A percentile compares a stretch with the other conserved stretches of the same genome.
Evolutionary conservation across 2,329 filamentous ascomycete genomes (phyloP).

Genomic region (Nothophoma quercina): DNA sequence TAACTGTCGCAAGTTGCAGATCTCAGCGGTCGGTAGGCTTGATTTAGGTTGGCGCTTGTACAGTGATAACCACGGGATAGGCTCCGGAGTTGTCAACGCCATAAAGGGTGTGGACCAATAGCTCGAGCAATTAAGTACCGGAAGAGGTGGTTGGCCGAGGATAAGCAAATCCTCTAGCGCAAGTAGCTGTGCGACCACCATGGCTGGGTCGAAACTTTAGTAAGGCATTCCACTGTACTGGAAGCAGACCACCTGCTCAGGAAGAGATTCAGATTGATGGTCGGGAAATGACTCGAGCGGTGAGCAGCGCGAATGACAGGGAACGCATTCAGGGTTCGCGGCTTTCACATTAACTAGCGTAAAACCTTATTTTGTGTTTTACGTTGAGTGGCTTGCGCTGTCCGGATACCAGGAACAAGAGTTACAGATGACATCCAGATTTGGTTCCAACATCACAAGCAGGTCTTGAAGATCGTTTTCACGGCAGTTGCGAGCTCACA

Average conservation of each 20-base stretch:
- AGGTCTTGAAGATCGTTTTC: background rate
- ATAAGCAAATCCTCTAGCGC: conserved; percentile 1
- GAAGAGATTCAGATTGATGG: background rate
- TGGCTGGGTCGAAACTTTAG: background rate
- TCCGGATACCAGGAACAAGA: background rate
- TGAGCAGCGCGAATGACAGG: background rate
- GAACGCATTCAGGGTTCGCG: conserved; percentile 4
- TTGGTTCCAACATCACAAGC: background rate
- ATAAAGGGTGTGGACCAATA: conserved; percentile 12
- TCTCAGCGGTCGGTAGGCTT: conserved; percentile 9
- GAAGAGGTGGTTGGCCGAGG: conserved; percentile 10
- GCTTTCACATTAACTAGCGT: conserved; percentile 7
- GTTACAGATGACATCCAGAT: background rate
- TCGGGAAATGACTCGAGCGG: conserved; percentile 8
- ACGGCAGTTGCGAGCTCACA: background rate
- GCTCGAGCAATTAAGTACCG: conserved; percentile 14
- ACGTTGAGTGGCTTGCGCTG: background rate
- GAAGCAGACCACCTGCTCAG: background rate
- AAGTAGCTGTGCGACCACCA: background rate
- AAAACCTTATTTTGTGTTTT: conserved; percentile 14
- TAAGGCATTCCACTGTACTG: background rate
- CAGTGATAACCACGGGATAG: conserved; percentile 12
- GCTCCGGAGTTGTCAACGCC: conserved; percentile 12
- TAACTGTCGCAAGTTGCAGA: conserved; percentile 15
- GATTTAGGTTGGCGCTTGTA: conserved; percentile 19